A percentile compares a stretch with the other conserved stretches of the same genome.
These are phyloP conservation scores for Coniophora puteana DNA, from an alignment of 1,284 basidiomycete genomes.

Conservation along the genomic window DNA sequence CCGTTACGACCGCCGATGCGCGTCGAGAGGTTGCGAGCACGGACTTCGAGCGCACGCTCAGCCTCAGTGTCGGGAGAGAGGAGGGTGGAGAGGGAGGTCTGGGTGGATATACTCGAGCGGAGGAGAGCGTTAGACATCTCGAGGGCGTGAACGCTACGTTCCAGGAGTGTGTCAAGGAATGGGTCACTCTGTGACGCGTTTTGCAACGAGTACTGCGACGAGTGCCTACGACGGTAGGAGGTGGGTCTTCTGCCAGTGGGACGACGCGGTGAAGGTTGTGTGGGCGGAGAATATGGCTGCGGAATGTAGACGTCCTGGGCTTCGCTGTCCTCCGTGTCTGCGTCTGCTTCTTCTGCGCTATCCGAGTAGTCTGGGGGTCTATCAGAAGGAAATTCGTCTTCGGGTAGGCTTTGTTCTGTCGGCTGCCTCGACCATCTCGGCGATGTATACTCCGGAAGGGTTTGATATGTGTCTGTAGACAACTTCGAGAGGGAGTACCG, in stretches of 20 bases:
- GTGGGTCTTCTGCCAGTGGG: too few species aligned
- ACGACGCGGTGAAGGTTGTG: constrained; percentile 12
- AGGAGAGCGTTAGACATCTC: constrained; percentile 78
- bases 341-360: constrained; percentile 72
- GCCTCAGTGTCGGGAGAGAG: constrained; percentile 34
- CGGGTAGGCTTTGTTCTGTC: constrained; percentile 7
- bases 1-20: constrained; percentile 42
- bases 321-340: constrained; percentile 48
- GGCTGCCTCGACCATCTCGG: constrained; percentile 24
- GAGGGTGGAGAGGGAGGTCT: constrained; percentile 52
- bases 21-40: constrained; percentile 45
- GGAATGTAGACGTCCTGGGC: constrained; percentile 27
- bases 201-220: too few species aligned
- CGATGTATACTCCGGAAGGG: constrained; percentile 64
- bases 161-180: constrained; percentile 71
- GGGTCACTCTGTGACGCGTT: constrained; percentile 26
- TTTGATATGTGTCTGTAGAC: constrained; percentile 65
- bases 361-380: constrained; percentile 72
- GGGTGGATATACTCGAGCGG: constrained; percentile 68
- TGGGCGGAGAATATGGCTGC: constrained; percentile 19
- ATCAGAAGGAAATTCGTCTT: constrained; percentile 41
- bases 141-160: constrained; percentile 75
- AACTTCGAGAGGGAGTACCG: constrained; percentile 52
- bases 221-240: constrained; percentile 3
- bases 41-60: constrained; percentile 41